Conservation (phyloP, 306 rosid genomes). For the Vigna radiata region DNA sequence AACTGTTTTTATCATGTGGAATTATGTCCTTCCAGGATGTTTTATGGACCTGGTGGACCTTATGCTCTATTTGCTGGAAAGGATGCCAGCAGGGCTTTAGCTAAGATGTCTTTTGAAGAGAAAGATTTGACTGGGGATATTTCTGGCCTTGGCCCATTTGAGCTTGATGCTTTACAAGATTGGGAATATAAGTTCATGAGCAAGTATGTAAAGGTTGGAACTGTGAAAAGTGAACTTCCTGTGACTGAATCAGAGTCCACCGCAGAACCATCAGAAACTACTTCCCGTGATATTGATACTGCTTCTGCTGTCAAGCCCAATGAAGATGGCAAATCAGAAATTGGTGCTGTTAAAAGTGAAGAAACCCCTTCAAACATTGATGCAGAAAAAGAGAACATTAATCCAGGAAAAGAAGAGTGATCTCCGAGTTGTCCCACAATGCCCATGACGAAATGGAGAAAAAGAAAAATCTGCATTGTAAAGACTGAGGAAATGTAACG, state of each 20-base stretch:
- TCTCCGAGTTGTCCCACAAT: background rate
- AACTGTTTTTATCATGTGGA: constrained; percentile 36
- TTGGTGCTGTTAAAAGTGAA: constrained; percentile 57
- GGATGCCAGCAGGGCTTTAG: constrained; percentile 97
- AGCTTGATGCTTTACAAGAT: constrained; percentile 84
- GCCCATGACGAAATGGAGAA: background rate
- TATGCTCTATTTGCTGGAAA: constrained; percentile 96
- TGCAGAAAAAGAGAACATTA: constrained; percentile 49
- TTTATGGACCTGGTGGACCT: constrained; percentile 98
- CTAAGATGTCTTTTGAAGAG: constrained; percentile 97
- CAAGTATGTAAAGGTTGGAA: constrained; percentile 92
- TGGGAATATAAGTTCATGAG: constrained; percentile 95
- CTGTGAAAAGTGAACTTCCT: constrained; percentile 55
- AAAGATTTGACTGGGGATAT: constrained; percentile 85
- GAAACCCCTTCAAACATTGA: constrained; percentile 58
- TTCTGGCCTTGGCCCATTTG: constrained; percentile 86
- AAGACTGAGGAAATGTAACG: background rate
- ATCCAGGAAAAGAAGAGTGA: constrained; percentile 54
- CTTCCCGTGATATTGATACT: constrained; percentile 48
- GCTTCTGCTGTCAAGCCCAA: constrained; percentile 53
- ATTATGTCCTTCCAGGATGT: constrained; percentile 65
- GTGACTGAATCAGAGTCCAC: constrained; percentile 57
- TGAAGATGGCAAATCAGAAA: constrained; percentile 56
- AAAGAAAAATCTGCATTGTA: constrained; percentile 13
- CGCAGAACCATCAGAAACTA: constrained; percentile 57